Evolutionary conservation across 2,329 filamentous ascomycete species (phyloP), one percentile per base, ranked within the genome.

Genomic region (Ophiobolus disseminans): DNA sequence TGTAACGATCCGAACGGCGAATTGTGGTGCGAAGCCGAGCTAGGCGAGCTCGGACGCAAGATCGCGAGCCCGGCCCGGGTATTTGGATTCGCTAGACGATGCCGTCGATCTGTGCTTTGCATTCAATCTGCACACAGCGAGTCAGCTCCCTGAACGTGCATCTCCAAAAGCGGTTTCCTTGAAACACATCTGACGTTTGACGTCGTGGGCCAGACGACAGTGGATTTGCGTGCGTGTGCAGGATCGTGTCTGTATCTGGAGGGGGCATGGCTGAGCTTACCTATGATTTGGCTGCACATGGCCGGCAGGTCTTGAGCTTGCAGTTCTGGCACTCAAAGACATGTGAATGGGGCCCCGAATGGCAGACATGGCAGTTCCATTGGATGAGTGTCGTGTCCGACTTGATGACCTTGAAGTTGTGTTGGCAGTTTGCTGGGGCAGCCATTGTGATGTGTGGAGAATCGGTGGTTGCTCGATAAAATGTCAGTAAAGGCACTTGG

Each of bases 281-380:
- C 64, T 70, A 76, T 53, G 74, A 72, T 61, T 79, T 79, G 47
- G 68, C 57, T 3, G 74, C 72, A 69, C 78, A 80, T 19, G 75
- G 75, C 32, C 73, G 68, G 69, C 78, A 81, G 5, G 75, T 75
- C 72, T 80, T 79, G 50, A 79, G 65, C 66, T 79, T 80, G 75
- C 78, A 81, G 45, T 75, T 73, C 35, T 72, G 57, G 65, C 78
- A 81, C 60, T 81, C 77, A 58, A 72, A 80, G 66, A 81, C 80
- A 68, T 70, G 77, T 68, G 75, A 78, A 63, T 80, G 76, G 14
- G 77, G 77, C 4, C 78, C 78, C 1, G 75, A 78, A 58, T 80
- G 78, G 66, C 78, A 81, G 58, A 76, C 63, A 62, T 79, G 77
- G 74, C 78, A 81, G 48, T 78, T 78, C 78, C 78, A 81, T 46